phyloP scores from a whole-genome alignment of 1,284 basidiomycete species.

The Phellinidium pouzarii region DNA sequence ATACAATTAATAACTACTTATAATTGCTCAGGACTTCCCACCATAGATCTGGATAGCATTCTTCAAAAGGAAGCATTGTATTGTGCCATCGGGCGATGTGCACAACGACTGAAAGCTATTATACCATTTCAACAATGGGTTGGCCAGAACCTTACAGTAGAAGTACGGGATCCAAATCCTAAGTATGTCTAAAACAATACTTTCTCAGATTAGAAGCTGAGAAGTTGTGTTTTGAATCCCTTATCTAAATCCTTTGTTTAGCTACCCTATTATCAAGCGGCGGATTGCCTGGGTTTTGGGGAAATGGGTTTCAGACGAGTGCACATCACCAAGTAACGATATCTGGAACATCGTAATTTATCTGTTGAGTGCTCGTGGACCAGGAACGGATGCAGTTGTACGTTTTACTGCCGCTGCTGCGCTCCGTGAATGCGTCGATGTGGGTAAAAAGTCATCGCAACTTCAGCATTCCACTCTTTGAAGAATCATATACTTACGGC shows the following conservation, averaged over 20 bases:
- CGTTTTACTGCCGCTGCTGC: slow-evolving; percentile 74
- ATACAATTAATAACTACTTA: slow-evolving; percentile 1
- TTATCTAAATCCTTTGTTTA: slow-evolving; percentile 27
- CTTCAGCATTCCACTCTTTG: background rate
- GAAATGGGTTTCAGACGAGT: slow-evolving; percentile 71
- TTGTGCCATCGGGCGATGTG: slow-evolving; percentile 82
- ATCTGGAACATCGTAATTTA: slow-evolving; percentile 79
- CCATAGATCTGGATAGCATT: slow-evolving; percentile 53
- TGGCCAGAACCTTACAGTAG: slow-evolving; percentile 45
- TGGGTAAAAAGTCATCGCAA: slow-evolving; percentile 34
- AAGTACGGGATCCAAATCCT: slow-evolving; percentile 51
- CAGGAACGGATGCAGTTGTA: slow-evolving; percentile 74
- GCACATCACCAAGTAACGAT: slow-evolving; percentile 51
- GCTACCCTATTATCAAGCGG: slow-evolving; percentile 82
- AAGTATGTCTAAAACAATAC: slow-evolving; percentile 35
- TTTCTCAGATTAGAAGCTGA: background rate
- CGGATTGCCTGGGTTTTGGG: slow-evolving; percentile 88
- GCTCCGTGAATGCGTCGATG: slow-evolving; percentile 75
- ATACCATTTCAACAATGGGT: slow-evolving; percentile 69
- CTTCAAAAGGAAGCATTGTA: slow-evolving; percentile 84
- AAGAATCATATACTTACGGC: background rate
- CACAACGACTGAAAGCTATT: slow-evolving; percentile 52
- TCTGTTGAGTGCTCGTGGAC: slow-evolving; percentile 60
- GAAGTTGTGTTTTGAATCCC: background rate
- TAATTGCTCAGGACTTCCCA: slow-evolving; percentile 39